Evolutionary conservation across 2,329 filamentous ascomycete genomes (phyloP), one percentile per base, ranked within the genome.

Genomic region (Fusarium camptoceras): DNA sequence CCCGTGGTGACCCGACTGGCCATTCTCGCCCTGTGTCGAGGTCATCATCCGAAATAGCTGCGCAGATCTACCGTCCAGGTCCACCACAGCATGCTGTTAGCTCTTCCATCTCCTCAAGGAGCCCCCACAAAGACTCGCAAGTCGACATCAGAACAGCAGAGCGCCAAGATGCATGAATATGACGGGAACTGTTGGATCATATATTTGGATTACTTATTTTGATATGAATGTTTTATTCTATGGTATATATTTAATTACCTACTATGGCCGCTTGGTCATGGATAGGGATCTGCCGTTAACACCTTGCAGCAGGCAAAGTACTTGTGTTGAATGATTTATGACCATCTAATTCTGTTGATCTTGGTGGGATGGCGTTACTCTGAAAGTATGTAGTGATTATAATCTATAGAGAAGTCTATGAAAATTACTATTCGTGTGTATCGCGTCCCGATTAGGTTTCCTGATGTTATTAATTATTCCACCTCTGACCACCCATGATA

Each of bases 1-100:
- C 94, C 30, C 91, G 94, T 75, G 94, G 94, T 59, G 94, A 97
- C 77, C 55, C 31, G 11, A 50, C 43, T 9, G 64, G 53, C 4
- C 34, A 41, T 20, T 66, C 55, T 12, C 54, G 55, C 12, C 55
- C 61, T 31, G 64, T 39, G 16, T 66, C 62, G 10, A 66, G 54
- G 15, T 66, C 64, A n/a, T 56, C 56, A 6, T 66, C 63, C 3
- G 50, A 66, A 4, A 16, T 66, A 3, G 62, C 22, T 12, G 41
- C 20, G 25, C 62, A 58, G 20, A 22, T 22, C 5, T 66, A 55
- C 24, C 49, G 43, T 1, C 27, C 30, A 10, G 25, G 27, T 6
- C 44, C 22, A 20, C 37, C 24, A 7, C 60, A 62, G 25, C 34
- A 56, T 28, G 28, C 20, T 20, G 54, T 25, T 8, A 46, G 30